Base-by-base conservation (phyloP, 2,329 filamentous ascomycete species). In the Biscogniauxia marginata region DNA sequence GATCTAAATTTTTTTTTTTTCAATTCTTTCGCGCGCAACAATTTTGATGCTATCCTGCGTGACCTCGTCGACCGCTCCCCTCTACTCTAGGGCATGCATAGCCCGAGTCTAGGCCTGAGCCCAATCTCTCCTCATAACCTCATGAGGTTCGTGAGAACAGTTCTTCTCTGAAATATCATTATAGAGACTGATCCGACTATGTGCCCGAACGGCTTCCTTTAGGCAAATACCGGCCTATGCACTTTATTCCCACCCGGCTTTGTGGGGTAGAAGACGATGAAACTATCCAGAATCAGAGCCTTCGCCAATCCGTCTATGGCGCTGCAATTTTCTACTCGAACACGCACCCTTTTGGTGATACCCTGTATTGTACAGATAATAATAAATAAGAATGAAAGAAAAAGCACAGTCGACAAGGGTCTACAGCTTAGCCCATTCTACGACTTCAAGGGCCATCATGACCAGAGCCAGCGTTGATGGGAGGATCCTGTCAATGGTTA, bases 401-500 rank as follows among this genome's bases (percentile, higher is more conserved):
- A 8, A 34, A 24, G 24, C 7, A 45, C 20, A 24, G n/a, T n/a
- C n/a, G n/a, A n/a, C n/a, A n/a, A n/a, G n/a, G n/a, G n/a, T n/a
- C 24, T 18, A 56, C 20, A 51, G 34, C 8, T 47, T 68, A 67
- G 92, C 90, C 93, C 93, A 97, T 70, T 96, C 90, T 4, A 98
- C 87, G 2, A 95, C 92, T 73, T 98, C 92, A 50, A 99, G 80
- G 19, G 93, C 95, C 69, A 90, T 84, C 84, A 98, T 89, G 53
- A 99, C 95, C 46, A 98, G 82, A 34, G 96, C 70, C 45, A 99
- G 82, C 1, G 95, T 99, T 43, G 91, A 96, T 1, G 95, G 95
- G 50, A 99, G 82, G 65, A 99, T 98, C 87, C 88, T 91, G 61
- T 0, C 62, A 46, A 53, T 44, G 45, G 61, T 74, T 70, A 75